phyloP scores from a whole-genome alignment of 2,329 filamentous ascomycete genomes.

The Paraphoma chrysanthemicola region DNA sequence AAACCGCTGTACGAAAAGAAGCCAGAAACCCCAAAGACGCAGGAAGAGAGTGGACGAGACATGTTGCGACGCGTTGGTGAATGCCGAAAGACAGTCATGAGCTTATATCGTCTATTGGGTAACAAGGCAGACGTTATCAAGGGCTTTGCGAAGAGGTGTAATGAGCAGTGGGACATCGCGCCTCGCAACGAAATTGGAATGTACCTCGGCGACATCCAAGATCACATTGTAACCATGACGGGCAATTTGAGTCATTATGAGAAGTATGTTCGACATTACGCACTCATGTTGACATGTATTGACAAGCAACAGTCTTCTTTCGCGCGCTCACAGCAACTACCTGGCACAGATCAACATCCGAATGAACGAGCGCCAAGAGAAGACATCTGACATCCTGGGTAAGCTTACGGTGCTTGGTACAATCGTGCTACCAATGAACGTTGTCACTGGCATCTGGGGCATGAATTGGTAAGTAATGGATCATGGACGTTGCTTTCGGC shows the following conservation, averaged over 20 bases:
- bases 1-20: conserved; percentile 44
- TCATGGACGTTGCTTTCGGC: neutral
- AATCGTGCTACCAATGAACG: conserved; percentile 98
- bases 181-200: conserved; percentile 95
- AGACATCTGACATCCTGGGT: conserved; percentile 92
- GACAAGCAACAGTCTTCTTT: conserved; percentile 71
- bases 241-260: conserved; percentile 95
- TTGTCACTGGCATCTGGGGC: conserved; percentile 97
- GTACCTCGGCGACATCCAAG: conserved; percentile 97
- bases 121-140: conserved; percentile 99
- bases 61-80: conserved; percentile 94
- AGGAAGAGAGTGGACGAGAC: conserved; percentile 65
- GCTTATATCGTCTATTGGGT: conserved; percentile 86
- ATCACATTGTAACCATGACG: conserved; percentile 99
- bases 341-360: conserved; percentile 99
- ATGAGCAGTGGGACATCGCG: conserved; percentile 96
- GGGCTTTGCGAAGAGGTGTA: conserved; percentile 97
- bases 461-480: conserved; percentile 72
- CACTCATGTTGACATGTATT: conserved; percentile 4
- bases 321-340: conserved; percentile 92
- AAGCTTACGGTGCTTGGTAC: conserved; percentile 96
- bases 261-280: conserved; percentile 66
- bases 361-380: conserved; percentile 97
- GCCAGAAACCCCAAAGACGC: conserved; percentile 52
- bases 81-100: conserved; percentile 97